Conservation (phyloP, 768 basidiomycete genomes). For the Tylopilus rubrobrunneus region DNA sequence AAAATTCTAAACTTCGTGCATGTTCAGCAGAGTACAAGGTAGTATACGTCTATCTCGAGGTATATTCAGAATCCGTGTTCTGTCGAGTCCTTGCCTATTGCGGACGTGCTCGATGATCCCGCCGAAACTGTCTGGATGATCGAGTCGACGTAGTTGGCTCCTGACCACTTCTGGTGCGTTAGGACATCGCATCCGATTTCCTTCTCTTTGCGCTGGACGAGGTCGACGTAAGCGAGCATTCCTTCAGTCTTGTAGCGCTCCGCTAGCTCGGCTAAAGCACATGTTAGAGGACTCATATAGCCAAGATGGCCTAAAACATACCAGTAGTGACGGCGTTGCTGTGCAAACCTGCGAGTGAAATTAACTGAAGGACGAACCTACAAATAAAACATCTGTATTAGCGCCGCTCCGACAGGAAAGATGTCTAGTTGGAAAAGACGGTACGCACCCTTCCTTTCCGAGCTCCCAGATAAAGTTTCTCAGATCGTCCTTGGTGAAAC, state of each 20-base stretch:
- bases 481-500: slow-evolving; percentile 70
- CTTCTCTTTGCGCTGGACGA: slow-evolving; percentile 84
- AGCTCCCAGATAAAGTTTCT: slow-evolving; percentile 90
- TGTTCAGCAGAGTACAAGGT: neutral
- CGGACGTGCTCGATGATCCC: slow-evolving; percentile 84
- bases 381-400: slow-evolving; percentile 5
- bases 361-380: slow-evolving; percentile 84
- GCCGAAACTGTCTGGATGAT: slow-evolving; percentile 82
- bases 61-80: slow-evolving; percentile 69
- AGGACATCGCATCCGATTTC: slow-evolving; percentile 86
- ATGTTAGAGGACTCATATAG: slow-evolving; percentile 1
- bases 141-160: slow-evolving; percentile 86
- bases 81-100: slow-evolving; percentile 83
- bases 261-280: slow-evolving; percentile 65
- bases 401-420: neutral
- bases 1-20: neutral
- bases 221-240: slow-evolving; percentile 89
- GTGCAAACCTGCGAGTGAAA: slow-evolving; percentile 89
- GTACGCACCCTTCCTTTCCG: slow-evolving; percentile 73
- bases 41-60: neutral
- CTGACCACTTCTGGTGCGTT: slow-evolving; percentile 96
- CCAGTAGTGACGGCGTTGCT: slow-evolving; percentile 76
- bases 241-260: slow-evolving; percentile 79
- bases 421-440: neutral
- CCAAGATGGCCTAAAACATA: slow-evolving; percentile 27